Conservation (phyloP, 2,329 filamentous ascomycete species). For the Fusarium dlaminii region DNA sequence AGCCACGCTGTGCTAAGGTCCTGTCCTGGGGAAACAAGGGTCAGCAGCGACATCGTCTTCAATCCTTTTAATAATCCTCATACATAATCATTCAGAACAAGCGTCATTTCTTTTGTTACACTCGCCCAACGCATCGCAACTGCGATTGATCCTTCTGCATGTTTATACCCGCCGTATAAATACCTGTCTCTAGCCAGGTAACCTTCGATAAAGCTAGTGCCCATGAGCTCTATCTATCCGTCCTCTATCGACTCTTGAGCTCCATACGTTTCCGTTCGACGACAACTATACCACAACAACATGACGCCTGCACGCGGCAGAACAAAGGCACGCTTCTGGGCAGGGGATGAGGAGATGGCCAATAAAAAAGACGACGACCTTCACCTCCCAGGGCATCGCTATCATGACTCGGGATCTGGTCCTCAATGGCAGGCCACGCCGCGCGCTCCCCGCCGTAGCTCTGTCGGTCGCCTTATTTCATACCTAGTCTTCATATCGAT, state of each 20-base stretch:
- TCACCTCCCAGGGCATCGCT: constrained; percentile 36
- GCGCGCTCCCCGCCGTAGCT: constrained; percentile 60
- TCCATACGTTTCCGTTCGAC: neutral
- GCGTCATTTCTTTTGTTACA: neutral
- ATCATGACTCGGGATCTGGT: constrained; percentile 42
- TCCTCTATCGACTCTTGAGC: constrained; percentile 1
- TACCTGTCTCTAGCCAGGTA: constrained; percentile 9
- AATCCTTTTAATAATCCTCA: neutral
- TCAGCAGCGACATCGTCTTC: constrained; percentile 11
- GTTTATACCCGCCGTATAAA: neutral
- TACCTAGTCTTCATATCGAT: constrained; percentile 64
- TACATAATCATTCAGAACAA: neutral
- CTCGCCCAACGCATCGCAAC: neutral
- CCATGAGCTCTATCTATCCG: constrained; percentile 23
- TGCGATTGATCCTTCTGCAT: constrained; percentile 8
- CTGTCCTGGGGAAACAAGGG: constrained; percentile 8
- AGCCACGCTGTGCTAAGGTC: constrained; percentile 29
- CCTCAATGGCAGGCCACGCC: constrained; percentile 53
- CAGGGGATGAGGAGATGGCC: constrained; percentile 64
- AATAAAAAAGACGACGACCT: constrained; percentile 69
- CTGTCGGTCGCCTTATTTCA: constrained; percentile 61
- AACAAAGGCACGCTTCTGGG: constrained; percentile 53
- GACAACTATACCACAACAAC: constrained; percentile 34
- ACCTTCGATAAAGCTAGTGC: constrained; percentile 18
- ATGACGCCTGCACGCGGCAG: constrained; percentile 52